Evolutionary conservation across 805 yeast genomes (phyloP), one percentile per base, ranked within the genome.

Genomic region (Saccharomyces jurei): DNA sequence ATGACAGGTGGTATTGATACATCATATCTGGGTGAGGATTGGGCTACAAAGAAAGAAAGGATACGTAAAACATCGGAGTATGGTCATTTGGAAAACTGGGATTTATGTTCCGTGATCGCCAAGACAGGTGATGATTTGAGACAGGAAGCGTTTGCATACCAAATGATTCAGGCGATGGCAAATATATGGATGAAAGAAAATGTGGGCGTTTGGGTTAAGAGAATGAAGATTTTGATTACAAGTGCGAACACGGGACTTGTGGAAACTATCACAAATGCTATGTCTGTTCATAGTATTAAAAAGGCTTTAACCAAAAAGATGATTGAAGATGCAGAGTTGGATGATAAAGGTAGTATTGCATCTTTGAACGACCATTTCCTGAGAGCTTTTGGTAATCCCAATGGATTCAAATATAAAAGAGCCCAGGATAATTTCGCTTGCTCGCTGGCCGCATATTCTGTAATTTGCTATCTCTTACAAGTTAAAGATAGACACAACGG

Each of bases 101-200:
- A 94, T 58, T 70, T 94, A 44, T 89, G 92, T 60, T 91, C 97
- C 0, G 97, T 92, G 2, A 94, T 94, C 66, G 96, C 95, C 11
- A 94, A 94, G 66, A 92, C 96, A 30, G 99, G 99, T 36, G 92
- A 87, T 64, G 99, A 94, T 71, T 70, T 94, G 51, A 87, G 96
- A 26, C 99, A 94, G 68, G 99, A 94, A 69, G 97, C 99, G 0
- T 90, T 94, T 76, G 99, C 99, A 0, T 90, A 97, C 58, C 99
- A 94, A 68, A 69, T 94, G 48, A 92, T 94, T 51, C 86, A 87
- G 57, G 86, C 96, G 26, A 88, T 92, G 72, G 83, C 96, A 0
- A 82, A 82, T 51, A 82, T 89, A 48, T 94, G 98, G 98, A 80
- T 81, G 50, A 79, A 76, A 30, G 80, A 81, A 26, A 76, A 77